Evolutionary conservation across 208 protist species (phyloP).

Genomic region (Trypanosoma cruzi): DNA sequence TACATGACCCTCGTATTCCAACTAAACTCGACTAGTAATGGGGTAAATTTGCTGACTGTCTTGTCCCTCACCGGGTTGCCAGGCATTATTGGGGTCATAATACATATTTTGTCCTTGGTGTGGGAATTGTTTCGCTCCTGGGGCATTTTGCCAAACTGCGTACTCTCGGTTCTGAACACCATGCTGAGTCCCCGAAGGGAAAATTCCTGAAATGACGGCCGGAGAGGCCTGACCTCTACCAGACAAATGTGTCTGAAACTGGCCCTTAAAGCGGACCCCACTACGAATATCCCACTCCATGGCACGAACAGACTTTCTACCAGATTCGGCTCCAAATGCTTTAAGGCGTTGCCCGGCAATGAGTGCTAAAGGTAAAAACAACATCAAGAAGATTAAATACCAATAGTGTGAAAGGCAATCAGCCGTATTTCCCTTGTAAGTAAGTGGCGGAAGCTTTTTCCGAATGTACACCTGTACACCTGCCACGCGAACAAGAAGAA

Average conservation of each 20-base stretch:
- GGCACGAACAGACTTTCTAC: slow-evolving; percentile 41
- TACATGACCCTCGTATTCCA: background rate
- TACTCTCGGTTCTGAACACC: background rate
- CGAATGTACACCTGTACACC: slow-evolving; percentile 48
- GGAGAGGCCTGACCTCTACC: background rate
- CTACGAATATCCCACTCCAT: slow-evolving; percentile 75
- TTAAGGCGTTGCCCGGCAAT: slow-evolving; percentile 56
- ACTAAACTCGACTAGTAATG: background rate
- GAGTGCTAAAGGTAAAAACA: slow-evolving; percentile 63
- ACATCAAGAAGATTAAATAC: slow-evolving; percentile 87
- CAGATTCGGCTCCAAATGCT: slow-evolving; percentile 48
- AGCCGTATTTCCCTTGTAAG: slow-evolving; percentile 30
- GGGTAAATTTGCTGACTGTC: slow-evolving; percentile 7
- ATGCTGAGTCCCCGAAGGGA: background rate
- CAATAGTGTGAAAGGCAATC: slow-evolving; percentile 66
- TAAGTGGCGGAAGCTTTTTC: slow-evolving; percentile 23
- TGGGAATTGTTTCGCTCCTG: background rate
- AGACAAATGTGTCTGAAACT: background rate
- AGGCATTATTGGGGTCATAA: slow-evolving; percentile 20
- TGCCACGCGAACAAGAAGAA: slow-evolving; percentile 41
- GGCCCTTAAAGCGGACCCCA: slow-evolving; percentile 38
- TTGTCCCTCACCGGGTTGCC: slow-evolving; percentile 8
- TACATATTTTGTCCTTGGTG: background rate
- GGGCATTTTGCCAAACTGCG: background rate
- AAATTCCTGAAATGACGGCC: background rate